Evolutionary conservation across 257 asterid species (phyloP).

Genomic region (Solanum bulbocastanum): DNA sequence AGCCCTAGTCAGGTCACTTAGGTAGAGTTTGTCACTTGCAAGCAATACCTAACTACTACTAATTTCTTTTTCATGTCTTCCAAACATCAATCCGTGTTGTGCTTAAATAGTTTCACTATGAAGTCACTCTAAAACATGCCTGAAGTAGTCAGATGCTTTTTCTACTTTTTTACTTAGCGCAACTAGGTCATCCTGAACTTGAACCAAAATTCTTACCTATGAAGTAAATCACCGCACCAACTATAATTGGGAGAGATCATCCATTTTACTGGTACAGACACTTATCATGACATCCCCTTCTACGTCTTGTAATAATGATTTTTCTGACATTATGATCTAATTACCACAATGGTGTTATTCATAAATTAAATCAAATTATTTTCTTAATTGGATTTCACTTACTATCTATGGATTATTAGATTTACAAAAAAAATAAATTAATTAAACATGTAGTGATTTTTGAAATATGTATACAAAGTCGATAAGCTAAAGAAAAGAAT

Average conservation of each 20-base stretch:
- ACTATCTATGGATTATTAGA: background rate
- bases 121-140: background rate
- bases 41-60: slow-evolving; percentile 1
- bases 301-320: background rate
- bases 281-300: background rate
- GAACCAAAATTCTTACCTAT: background rate
- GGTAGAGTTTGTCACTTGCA: slow-evolving; percentile 18
- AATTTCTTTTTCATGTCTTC: background rate
- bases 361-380: background rate
- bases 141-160: background rate
- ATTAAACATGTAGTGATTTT: background rate
- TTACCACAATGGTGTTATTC: background rate
- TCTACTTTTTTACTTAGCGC: background rate
- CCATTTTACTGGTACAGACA: background rate
- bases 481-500: background rate
- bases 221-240: background rate
- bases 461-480: background rate
- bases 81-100: background rate
- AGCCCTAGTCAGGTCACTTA: slow-evolving; percentile 18
- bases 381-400: background rate
- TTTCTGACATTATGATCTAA: background rate
- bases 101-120: background rate
- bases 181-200: background rate
- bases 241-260: background rate
- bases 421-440: background rate